These are phyloP conservation scores for Herpotrichia juniperi DNA, from an alignment of 2,329 filamentous ascomycete species.

Conservation along the genomic window DNA sequence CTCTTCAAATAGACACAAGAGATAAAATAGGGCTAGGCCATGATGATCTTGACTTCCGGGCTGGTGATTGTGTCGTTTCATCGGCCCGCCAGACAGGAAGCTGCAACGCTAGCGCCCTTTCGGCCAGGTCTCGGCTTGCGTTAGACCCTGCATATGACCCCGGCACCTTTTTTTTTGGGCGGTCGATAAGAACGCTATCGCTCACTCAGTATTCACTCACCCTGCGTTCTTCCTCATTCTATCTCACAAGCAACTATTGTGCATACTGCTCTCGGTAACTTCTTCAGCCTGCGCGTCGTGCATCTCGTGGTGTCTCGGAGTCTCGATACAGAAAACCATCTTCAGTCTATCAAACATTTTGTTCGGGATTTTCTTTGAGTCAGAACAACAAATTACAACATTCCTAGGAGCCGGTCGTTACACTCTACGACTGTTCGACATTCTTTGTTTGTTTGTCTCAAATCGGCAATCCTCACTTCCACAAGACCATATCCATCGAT, in stretches of 20 bases:
- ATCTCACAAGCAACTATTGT: background rate
- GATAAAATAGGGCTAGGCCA: background rate
- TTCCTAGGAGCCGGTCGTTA: background rate
- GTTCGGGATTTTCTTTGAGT: background rate
- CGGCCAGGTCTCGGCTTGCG: background rate
- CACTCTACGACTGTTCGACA: background rate
- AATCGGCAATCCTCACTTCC: background rate
- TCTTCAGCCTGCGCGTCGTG: background rate
- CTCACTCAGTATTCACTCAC: constrained; percentile 8
- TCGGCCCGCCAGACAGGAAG: background rate
- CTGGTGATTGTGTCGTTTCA: background rate
- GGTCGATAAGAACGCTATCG: constrained; percentile 6
- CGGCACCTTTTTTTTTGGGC: background rate
- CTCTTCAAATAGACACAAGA: background rate
- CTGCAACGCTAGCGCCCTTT: background rate
- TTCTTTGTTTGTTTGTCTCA: background rate
- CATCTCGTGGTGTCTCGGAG: background rate
- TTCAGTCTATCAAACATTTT: constrained; percentile 2
- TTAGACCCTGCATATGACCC: constrained; percentile 2
- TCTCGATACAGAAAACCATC: background rate
- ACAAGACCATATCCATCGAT: background rate
- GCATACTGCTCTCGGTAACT: background rate
- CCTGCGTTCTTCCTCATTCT: background rate
- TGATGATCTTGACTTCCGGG: background rate
- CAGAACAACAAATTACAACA: background rate